phyloP scores from a whole-genome alignment of 768 basidiomycete genomes.

The Psilocybe sp. region DNA sequence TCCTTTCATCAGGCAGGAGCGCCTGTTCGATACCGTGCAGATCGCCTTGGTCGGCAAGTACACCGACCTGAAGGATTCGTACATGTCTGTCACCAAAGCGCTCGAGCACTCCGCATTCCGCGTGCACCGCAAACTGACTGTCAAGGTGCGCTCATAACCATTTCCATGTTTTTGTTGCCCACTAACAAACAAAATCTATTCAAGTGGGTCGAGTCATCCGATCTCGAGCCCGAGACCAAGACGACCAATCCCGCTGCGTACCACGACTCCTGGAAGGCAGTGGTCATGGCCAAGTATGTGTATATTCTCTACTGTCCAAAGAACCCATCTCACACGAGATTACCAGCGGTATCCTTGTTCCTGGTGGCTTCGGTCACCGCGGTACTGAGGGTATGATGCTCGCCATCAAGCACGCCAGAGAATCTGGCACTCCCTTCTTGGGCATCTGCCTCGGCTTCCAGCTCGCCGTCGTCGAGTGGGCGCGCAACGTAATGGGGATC shows the following conservation, averaged over 20 bases:
- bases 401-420: conserved; percentile 96
- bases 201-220: conserved; percentile 97
- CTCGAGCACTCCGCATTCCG: conserved; percentile 96
- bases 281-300: conserved; percentile 84
- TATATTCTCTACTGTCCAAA: conserved; percentile 6
- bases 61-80: conserved; percentile 94
- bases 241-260: conserved; percentile 80
- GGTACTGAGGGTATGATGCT: conserved; percentile 98
- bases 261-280: conserved; percentile 92
- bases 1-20: conserved; percentile 69
- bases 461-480: conserved; percentile 94
- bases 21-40: conserved; percentile 83
- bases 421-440: conserved; percentile 91
- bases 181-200: background rate
- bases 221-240: conserved; percentile 82
- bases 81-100: conserved; percentile 97
- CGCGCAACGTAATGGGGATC: conserved; percentile 76
- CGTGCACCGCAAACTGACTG: conserved; percentile 76
- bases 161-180: background rate
- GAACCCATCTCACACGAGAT: background rate
- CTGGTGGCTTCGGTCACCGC: conserved; percentile 91
- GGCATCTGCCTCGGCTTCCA: conserved; percentile 99
- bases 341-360: conserved; percentile 88
- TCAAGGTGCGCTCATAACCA: conserved; percentile 57
- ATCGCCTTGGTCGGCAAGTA: conserved; percentile 97